Base-by-base conservation (phyloP, 768 basidiomycete genomes). In the Suillus ampliporus region DNA sequence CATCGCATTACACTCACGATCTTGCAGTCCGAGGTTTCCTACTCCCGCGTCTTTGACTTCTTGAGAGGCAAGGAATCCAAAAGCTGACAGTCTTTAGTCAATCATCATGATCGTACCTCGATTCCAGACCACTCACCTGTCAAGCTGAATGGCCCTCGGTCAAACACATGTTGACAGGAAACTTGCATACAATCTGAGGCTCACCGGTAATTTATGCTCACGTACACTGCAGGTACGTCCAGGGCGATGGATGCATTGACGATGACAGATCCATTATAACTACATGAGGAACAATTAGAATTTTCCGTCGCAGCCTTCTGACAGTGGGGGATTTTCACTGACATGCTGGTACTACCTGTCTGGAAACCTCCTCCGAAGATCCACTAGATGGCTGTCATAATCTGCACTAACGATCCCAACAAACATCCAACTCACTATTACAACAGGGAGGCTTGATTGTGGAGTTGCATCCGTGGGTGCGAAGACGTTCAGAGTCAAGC, bases 401-500 rank as follows among this genome's bases (percentile, higher is more conserved):
- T 47, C n/a, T 52, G 17, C 17, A 7, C 26, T 26, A 34, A 17
- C 14, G 26, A n/a, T n/a, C n/a, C n/a, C n/a, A n/a, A n/a, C n/a
- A n/a, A 58, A 37, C 23, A 5, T 41, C 10, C 2, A 15, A 77
- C 84, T 50, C 71, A 86, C 86, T 35, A 81, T 83, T n/a, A 84
- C 74, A 8, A 88, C 84, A 2, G 87, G 86, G 3, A 87, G 72
- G 57, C 82, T 82, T 10, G 80, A 80, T 0, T 67, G 67, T 2
- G 80, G 59, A 0, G 77, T 79, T 1, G 82, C 77, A 40, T 64
- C 70, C 1, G 72, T 68, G 5, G 87, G 85, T 57, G 77, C 79
- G 34, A 84, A 65, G 19, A 87, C 79, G 64, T 88, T 86, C 41
- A 89, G 61, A 1, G 80, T 84, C 21, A 87, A 73, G 72, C 86